Conservation (phyloP, 2,329 filamentous ascomycete species). For the Aspergillus sp. region DNA sequence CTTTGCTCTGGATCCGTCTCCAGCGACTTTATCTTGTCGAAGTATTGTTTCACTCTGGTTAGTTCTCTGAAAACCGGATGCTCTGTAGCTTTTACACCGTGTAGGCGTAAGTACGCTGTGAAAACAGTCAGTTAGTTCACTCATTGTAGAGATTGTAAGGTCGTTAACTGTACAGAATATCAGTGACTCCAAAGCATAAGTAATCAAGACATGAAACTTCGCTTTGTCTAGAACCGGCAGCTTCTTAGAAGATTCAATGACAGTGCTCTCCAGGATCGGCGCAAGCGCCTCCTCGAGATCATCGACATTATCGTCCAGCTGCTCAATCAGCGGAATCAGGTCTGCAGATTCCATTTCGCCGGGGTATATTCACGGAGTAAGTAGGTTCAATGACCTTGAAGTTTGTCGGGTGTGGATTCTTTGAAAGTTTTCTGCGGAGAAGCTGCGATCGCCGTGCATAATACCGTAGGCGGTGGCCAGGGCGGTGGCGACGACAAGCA, state of each 20-base stretch:
- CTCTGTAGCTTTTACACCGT: slow-evolving; percentile 75
- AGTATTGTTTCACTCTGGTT: slow-evolving; percentile 83
- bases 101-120: slow-evolving; percentile 71
- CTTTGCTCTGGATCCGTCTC: slow-evolving; percentile 63
- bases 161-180: slow-evolving; percentile 65
- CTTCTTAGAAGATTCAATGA: slow-evolving; percentile 70
- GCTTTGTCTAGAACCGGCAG: slow-evolving; percentile 92
- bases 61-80: slow-evolving; percentile 86
- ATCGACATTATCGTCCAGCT: slow-evolving; percentile 76
- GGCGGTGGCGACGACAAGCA: slow-evolving; percentile 14
- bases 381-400: not conserved
- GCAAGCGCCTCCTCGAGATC: slow-evolving; percentile 70
- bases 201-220: slow-evolving; percentile 83
- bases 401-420: not conserved
- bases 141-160: not conserved
- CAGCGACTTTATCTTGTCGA: slow-evolving; percentile 80
- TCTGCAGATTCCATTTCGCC: slow-evolving; percentile 54
- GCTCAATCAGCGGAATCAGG: slow-evolving; percentile 67
- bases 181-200: slow-evolving; percentile 87
- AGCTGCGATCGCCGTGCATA: not conserved
- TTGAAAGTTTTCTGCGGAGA: slow-evolving; percentile 1
- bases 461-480: slow-evolving; percentile 17
- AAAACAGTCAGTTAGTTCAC: slow-evolving; percentile 12
- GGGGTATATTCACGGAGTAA: not conserved
- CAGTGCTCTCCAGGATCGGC: slow-evolving; percentile 66